Evolutionary conservation across 1,284 basidiomycete species (phyloP), one percentile per base, ranked within the genome.

Genomic region (Boletellus sp.): DNA sequence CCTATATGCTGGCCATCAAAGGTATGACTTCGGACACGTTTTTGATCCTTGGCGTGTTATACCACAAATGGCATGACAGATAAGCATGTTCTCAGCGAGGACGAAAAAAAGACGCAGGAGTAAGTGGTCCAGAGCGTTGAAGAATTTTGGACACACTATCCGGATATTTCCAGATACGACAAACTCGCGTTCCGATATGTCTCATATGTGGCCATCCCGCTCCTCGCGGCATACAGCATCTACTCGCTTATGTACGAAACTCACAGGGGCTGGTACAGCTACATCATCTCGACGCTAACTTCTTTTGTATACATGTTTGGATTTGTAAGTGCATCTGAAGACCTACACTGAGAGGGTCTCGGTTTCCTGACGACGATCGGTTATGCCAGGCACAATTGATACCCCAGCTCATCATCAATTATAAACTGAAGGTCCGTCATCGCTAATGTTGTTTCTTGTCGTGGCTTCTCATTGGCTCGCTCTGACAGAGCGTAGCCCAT

Each of bases 81-180:
- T 72, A 97, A 97, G 68, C 93, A 97, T 62, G 84, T 91, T 48
- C 76, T 97, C 11, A 87, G 77, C 51, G 93, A 95, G 60, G 94
- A 97, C 57, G 95, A 98, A 72, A 91, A 89, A 74, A 94, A 88
- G 72, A 97, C 95, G n/a, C 93, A 97, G 68, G 93, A 97, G 83
- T 94, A 72, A 65, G 85, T 66, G 17, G 29, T 14, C 32, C 17
- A 39, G 36, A 23, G 41, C 32, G 8, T 10, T 14, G 20, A 14
- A 8, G 21, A 8, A 59, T 71, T 57, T 52, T 52, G 50, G n/a
- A n/a, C n/a, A 35, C 8, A 19, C 36, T 55, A 45, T 52, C 45
- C 34, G 36, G 36, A 27, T 20, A 41, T 39, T 54, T 41, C 42
- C 55, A 88, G 87, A 70, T 91, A 84, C 61, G 91, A 94, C 73